Evolutionary conservation across 2,329 filamentous ascomycete genomes (phyloP), one percentile per base, ranked within the genome.

Genomic region (Sporothrix curviconia): DNA sequence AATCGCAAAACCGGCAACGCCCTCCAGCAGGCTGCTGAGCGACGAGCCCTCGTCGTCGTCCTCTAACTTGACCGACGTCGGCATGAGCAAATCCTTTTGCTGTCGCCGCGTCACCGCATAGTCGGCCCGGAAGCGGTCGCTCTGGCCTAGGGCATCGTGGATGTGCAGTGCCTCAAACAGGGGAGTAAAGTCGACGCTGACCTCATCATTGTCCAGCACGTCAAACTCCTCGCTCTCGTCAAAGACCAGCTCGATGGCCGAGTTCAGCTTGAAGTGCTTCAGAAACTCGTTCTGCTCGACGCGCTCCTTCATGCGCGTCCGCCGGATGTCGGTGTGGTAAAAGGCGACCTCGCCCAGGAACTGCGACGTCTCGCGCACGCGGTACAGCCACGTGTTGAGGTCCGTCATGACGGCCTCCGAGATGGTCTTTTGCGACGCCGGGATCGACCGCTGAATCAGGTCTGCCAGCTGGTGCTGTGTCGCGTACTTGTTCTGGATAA

Each of bases 321-420:
- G 83, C 44, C 94, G 84, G 68, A 95, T 82, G 65, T 96, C 89
- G 0, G 94, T 99, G 67, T 97, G 91, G 67, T 95, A 97, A 68
- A 99, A 95, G 4, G 94, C 92, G 7, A 99, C 90, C 70, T 99
- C 94, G 4, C 94, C 94, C 7, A 99, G 75, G 62, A 96, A 96
- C 65, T 96, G 92, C 1, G 94, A 96, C 17, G 91, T 95, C 71
- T 99, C 94, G 66, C 94, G 85, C 62, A 99, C 95, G 22, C 90
- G 86, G 67, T 88, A 99, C 9, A 99, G 78, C 94, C 94, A 99
- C 0, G 91, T 96, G 68, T 97, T 97, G 56, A 99, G 74, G 71
- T 99, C 94, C 2, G 84, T 88, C 90, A 97, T 97, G 64, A 99
- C 94, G 14, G 92, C 91, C 72, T 97, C 92, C 4, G 92, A 92